These are phyloP conservation scores for Naganishia cerealis DNA, from an alignment of 1,284 basidiomycete species.

Conservation along the genomic window DNA sequence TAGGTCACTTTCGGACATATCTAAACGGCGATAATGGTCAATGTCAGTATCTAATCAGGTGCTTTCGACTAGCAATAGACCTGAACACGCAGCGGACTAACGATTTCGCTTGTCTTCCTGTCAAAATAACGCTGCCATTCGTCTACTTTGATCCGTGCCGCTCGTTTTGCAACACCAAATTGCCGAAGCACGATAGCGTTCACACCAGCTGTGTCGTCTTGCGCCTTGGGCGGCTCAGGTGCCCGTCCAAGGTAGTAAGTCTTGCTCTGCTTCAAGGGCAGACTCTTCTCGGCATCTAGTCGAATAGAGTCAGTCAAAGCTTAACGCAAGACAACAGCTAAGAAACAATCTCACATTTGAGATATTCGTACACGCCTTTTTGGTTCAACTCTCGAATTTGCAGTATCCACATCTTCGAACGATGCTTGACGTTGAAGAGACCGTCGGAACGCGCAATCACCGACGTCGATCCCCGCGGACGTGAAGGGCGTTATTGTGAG, in stretches of 20 bases:
- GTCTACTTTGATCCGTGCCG: neutral
- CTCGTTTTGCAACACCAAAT: neutral
- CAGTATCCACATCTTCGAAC: constrained; percentile 15
- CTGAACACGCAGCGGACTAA: neutral
- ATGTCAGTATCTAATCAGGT: neutral
- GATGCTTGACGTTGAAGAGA: neutral
- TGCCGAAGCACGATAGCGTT: constrained; percentile 5
- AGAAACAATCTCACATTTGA: neutral
- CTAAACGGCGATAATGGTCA: neutral
- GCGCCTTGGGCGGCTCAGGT: neutral
- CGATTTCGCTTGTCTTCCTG: neutral
- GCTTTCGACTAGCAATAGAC: neutral
- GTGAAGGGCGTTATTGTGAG: too few species aligned
- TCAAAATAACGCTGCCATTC: constrained; percentile 7
- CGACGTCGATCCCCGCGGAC: too few species aligned
- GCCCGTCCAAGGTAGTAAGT: constrained; percentile 5
- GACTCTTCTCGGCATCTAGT: neutral
- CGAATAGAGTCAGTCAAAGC: neutral
- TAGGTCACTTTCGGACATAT: constrained; percentile 1
- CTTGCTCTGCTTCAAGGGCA: constrained; percentile 6
- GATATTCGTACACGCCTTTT: neutral
- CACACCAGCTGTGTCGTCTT: neutral
- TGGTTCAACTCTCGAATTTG: constrained; percentile 12
- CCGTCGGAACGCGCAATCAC: neutral
- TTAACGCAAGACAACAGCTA: too few species aligned